Evolutionary conservation across 1,284 basidiomycete genomes (phyloP), one percentile per base, ranked within the genome.

Genomic region (Vanrija sp.): DNA sequence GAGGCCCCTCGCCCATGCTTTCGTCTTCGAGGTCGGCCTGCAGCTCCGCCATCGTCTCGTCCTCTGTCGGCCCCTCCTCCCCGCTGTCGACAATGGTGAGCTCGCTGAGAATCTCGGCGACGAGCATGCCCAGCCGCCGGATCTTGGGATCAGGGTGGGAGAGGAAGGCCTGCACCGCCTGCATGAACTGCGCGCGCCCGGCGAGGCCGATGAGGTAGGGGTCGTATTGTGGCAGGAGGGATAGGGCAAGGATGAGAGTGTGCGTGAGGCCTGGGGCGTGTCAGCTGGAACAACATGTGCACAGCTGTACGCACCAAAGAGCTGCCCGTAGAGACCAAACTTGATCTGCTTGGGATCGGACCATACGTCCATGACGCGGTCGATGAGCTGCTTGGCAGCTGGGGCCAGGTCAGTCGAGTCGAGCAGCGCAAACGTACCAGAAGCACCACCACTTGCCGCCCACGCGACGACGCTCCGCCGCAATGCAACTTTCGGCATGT

Each of bases 91-190:
- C 52, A 14, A 51, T 49, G 7, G 71, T 78, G 21, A 63, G 63
- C 54, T 62, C 65, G 55, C 67, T 72, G 7, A 80, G 54, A 21
- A 88, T 78, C 73, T 98, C 95, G 0, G 90, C 95, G 0, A 86
- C 85, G 12, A 98, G 82, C 93, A 98, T 96, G 3, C 95, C 95
- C 62, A 91, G 87, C n/a, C 87, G 81, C 2, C 94, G 85, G 14
- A 96, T 82, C 2, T 83, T 81, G 4, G 81, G 77, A 55, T 95
- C 91, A 4, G 87, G 78, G 65, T 96, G 91, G 0, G 80, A 81
- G 43, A 96, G 85, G 67, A 93, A 95, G 6, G 77, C 76, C 9
- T 87, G 84, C 28, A 97, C 82, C 6, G 86, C 85, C 19, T 81
- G 79, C 54, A 98, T 82, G 67, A 98, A 88, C 0, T 78, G 58